Base-by-base conservation (phyloP, 768 basidiomycete genomes). In the Cyclocybe aegerita region DNA sequence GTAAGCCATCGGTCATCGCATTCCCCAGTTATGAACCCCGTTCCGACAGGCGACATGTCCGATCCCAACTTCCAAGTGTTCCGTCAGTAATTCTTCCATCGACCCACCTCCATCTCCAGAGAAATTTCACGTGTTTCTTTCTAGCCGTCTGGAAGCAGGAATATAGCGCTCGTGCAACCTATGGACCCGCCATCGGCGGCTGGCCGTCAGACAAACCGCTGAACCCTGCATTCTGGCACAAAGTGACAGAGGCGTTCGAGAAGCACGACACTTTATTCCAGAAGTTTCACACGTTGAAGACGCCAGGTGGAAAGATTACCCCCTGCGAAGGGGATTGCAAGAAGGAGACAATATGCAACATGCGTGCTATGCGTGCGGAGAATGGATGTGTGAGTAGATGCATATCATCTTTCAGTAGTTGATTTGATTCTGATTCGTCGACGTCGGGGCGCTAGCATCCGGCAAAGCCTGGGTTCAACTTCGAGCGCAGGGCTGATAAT, bases 191-290 rank as follows among this genome's bases (percentile, higher is more conserved):
- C 4, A 48, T 66, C 9, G 71, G 74, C 5, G 66, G 66, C 32
- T 61, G 74, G 39, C 54, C 60, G 7, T 52, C 68, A 0, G 62
- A 45, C 1, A 61, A 68, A 37, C 56, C 80, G 4, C 69, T 84
- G 5, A 67, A 64, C 17, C 72, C 80, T 3, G 63, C 73, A 7
- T 84, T 84, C 67, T 84, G 81, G 82, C 82, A 84, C 60, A 65
- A 66, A 32, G 67, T 83, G 5, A 83, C 82, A 0, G 79, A 81
- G 50, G 72, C 65, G 0, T 78, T 82, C 49, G 74, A 66, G 44
- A 52, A 57, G 14, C 74, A 81, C 55, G 71, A 76, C 54, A 59
- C 74, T 41, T 56, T 71, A 33, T 82, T 72, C 64, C 75, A 73
- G 55, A 64, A 62, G 12, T 73, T 72, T 53, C 61, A 70, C 23